Base-by-base conservation (phyloP, 805 yeast genomes). In the Zygotorulaspora danielsina region DNA sequence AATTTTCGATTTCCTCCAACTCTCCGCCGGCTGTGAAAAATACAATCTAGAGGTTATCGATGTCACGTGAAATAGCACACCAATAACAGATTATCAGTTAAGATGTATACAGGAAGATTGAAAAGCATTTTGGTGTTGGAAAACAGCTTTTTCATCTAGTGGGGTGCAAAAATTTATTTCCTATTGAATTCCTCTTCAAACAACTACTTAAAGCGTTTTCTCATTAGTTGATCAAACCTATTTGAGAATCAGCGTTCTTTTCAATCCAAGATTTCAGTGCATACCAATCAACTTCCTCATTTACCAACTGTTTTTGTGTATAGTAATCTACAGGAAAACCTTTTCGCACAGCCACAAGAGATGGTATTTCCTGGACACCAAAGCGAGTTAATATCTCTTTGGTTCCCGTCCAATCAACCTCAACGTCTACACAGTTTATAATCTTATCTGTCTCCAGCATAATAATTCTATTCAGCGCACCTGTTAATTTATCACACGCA, bases 381-480 rank as follows among this genome's bases (percentile, higher is more conserved):
- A 81, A 86, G 32, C 79, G 71, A 31, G 71, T 59, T 59, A 76
- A 59, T 40, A 84, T 62, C 8, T 76, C 84, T 34, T 72, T 69
- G 16, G 81, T 79, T 2, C 73, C 87, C 8, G 72, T 73, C 45
- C 76, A 76, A 54, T 84, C 93, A 22, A 79, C 69, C 51, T 84
- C 84, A 12, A 84, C 72, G 54, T 82, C 88, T 6, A 81, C 93
- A 65, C 78, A 66, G 51, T 77, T 75, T 22, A 84, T 69, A 30
- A 63, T 63, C 41, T 72, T 69, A 32, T 70, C 73, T 32, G 78
- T 73, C 38, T 72, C 74, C 34, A 61, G 59, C 16, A 68, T 64
- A 7, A 78, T 70, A 4, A 77, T 67, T 33, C 72, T 57, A 49
- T 77, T 79, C 43, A 86, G 64, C 2, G 79, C 72, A 15, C 76